These are phyloP conservation scores for Backusella psychrophila DNA, from an alignment of 192 early-diverging fungal genomes.

Conservation along the genomic window DNA sequence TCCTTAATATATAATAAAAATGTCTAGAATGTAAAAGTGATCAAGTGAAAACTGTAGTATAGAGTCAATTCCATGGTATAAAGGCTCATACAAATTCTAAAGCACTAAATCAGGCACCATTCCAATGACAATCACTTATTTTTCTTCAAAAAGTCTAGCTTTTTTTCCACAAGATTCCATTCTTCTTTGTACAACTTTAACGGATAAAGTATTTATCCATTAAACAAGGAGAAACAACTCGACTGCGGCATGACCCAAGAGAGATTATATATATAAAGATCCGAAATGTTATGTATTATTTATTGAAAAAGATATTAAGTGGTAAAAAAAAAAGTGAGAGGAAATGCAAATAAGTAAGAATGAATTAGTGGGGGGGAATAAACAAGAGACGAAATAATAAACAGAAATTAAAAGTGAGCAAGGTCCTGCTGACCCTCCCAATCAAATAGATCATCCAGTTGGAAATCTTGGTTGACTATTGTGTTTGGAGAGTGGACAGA, in stretches of 20 bases:
- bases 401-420: not conserved
- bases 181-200: not conserved
- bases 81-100: not conserved
- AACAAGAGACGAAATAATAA: slow-evolving; percentile 3
- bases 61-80: not conserved
- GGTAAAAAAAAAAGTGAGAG: not conserved
- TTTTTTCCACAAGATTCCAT: too few species aligned
- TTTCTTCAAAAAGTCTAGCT: not conserved
- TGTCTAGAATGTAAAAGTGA: not conserved
- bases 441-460: slow-evolving; percentile 37
- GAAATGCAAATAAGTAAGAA: slow-evolving; percentile 9
- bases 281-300: slow-evolving; percentile 7
- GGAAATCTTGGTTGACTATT: slow-evolving; percentile 16
- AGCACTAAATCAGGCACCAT: not conserved
- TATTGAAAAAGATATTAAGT: slow-evolving; percentile 6
- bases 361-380: not conserved
- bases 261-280: not conserved
- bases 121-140: not conserved
- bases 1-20: not conserved
- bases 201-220: not conserved
- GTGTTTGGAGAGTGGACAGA: slow-evolving; percentile 6
- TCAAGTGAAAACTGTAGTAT: not conserved
- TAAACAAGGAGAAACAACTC: not conserved
- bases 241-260: not conserved
- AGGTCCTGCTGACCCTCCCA: slow-evolving; percentile 36